Evolutionary conservation across 345 rosid genomes (phyloP).

Genomic region (Isatis tinctoria): DNA sequence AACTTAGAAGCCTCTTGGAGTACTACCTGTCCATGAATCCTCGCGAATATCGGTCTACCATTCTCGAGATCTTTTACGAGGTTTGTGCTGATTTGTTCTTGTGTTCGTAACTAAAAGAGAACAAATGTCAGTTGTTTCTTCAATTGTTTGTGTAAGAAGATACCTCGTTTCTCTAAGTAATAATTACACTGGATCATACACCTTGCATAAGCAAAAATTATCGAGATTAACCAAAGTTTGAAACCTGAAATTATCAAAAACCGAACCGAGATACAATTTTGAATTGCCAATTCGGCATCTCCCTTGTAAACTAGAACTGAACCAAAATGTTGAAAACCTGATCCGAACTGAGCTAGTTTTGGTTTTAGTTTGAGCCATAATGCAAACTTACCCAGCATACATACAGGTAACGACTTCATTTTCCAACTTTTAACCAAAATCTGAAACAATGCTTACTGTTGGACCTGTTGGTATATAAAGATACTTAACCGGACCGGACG

Average conservation of each 20-base stretch:
- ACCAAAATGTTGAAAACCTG: neutral
- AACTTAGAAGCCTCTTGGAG: constrained; percentile 72
- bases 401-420: neutral
- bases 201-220: neutral
- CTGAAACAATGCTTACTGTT: neutral
- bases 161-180: neutral
- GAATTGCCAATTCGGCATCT: too few relatives aligned
- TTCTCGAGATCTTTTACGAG: constrained; percentile 75
- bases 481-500: neutral
- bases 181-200: constrained; percentile 1
- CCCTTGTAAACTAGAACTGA: too few relatives aligned
- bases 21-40: constrained; percentile 80
- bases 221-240: neutral
- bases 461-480: neutral
- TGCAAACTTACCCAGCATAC: too few relatives aligned
- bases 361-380: neutral
- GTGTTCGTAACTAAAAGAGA: constrained; percentile 34
- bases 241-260: neutral
- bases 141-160: constrained; percentile 16
- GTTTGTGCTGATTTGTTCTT: constrained; percentile 70
- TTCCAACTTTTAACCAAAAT: neutral
- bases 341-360: neutral
- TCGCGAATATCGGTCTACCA: constrained; percentile 49
- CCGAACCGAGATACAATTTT: too few relatives aligned
- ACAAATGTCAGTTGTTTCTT: neutral